Evolutionary conservation across 768 basidiomycete genomes (phyloP), one percentile per base, ranked within the genome.

Genomic region (Tricholoma sp.): DNA sequence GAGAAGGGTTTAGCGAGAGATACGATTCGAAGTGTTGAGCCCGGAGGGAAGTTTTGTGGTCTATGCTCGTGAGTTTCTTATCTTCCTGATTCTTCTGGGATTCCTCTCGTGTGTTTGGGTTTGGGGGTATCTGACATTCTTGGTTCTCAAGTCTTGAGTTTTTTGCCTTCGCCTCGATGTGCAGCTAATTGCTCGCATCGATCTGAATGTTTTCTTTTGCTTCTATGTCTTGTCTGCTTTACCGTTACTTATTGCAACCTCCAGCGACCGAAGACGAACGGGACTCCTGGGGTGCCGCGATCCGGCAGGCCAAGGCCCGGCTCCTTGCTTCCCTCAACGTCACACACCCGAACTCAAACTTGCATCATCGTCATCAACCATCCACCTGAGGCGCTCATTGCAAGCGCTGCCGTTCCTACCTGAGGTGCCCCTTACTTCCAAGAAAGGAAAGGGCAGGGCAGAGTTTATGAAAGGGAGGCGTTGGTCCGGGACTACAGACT

Each of bases 41-140:
- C 91, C 91, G 1, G 84, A 83, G 53, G 83, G 80, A 15, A 91
- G 86, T 57, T 93, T 92, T 60, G 85, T 84, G 1, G 67, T 92
- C 28, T 86, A 89, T 71, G 79, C 86, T 3, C 75, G 90, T 89
- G 62, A 59, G 80, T 59, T 29, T 4, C 24, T n/a, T n/a, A n/a
- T n/a, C n/a, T n/a, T n/a, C n/a, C n/a, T n/a, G n/a, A n/a, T n/a
- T 24, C 6, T 20, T 42, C 17, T 10, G 3, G 4, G 10, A 0
- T 18, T 28, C n/a, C n/a, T 48, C n/a, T 7, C 6, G 6, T 1
- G 2, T 20, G 2, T n/a, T n/a, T n/a, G 20, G 42, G 44, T 1
- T 28, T 28, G n/a, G 5, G 20, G 20, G 20, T 12, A 17, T 18
- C 18, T 42, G 5, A 18, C 11, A 6, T 42, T 7, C 8, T 42